Conservation (phyloP, 2,329 filamentous ascomycete species). For the Sarocladiaceae sp. region DNA sequence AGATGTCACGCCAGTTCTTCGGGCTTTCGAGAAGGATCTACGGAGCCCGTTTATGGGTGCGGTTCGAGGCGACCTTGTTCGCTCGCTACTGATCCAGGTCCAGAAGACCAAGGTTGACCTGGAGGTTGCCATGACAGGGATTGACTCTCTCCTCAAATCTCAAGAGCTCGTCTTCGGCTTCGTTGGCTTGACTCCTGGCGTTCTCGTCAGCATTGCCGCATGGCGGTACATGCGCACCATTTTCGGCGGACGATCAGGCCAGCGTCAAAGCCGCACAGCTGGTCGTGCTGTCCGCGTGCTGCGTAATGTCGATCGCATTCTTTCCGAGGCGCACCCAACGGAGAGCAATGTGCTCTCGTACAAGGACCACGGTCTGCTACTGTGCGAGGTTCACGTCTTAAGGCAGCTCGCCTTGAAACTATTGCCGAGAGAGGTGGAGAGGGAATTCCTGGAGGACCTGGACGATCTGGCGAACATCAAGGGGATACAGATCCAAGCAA, state of each 20-base stretch:
- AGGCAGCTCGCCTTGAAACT: slow-evolving; percentile 53
- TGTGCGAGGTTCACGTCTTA: slow-evolving; percentile 85
- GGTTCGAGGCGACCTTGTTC: slow-evolving; percentile 77
- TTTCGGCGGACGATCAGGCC: slow-evolving; percentile 65
- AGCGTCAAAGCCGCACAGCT: slow-evolving; percentile 57
- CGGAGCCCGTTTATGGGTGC: slow-evolving; percentile 76
- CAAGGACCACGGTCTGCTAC: slow-evolving; percentile 83
- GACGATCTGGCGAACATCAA: slow-evolving; percentile 79
- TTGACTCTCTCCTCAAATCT: slow-evolving; percentile 88
- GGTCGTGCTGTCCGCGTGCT: slow-evolving; percentile 70
- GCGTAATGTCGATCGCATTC: slow-evolving; percentile 79
- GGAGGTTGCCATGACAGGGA: slow-evolving; percentile 91
- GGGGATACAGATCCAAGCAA: slow-evolving; percentile 70
- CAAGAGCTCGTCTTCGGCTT: slow-evolving; percentile 98
- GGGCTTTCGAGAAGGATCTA: slow-evolving; percentile 85
- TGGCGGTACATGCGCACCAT: slow-evolving; percentile 64
- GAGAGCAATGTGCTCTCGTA: slow-evolving; percentile 74
- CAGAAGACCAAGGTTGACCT: slow-evolving; percentile 99
- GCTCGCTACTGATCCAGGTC: slow-evolving; percentile 88
- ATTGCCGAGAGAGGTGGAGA: slow-evolving; percentile 67
- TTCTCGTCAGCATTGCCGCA: slow-evolving; percentile 76
- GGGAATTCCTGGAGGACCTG: slow-evolving; percentile 84
- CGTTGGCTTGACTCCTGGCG: slow-evolving; percentile 83
- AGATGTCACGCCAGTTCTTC: slow-evolving; percentile 85
- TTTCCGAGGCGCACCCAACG: slow-evolving; percentile 61